Percentiles rank a stretch among this genome's conserved stretches.
phyloP scores from a whole-genome alignment of 352 stramenopile species.

The Plasmopara halstedii region DNA sequence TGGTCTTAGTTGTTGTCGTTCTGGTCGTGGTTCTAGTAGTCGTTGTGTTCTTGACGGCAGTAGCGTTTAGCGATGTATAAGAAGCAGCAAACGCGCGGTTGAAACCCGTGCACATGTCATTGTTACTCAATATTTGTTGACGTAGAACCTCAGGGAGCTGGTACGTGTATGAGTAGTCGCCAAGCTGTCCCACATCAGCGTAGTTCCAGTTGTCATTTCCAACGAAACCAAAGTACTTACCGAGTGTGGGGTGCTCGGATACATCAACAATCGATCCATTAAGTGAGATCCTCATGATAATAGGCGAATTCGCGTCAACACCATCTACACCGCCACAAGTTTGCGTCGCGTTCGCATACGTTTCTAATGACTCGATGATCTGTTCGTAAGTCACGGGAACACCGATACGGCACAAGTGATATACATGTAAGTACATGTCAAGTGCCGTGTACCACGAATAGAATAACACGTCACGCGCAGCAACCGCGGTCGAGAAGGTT shows the following conservation, averaged over 20 bases:
- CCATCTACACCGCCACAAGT: constrained; percentile 38
- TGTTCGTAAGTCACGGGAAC: constrained; percentile 37
- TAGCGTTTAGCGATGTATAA: constrained; percentile 30
- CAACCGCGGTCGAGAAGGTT: constrained; percentile 39
- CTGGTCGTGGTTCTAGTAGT: constrained; percentile 38
- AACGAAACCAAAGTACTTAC: constrained; percentile 51
- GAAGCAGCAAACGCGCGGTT: constrained; percentile 34
- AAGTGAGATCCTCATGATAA: constrained; percentile 37
- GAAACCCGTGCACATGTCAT: constrained; percentile 51
- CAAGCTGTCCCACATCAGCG: constrained; percentile 50
- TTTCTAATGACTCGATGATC: constrained; percentile 34
- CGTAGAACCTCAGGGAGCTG: constrained; percentile 46
- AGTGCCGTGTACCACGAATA: constrained; percentile 62
- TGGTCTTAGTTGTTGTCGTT: constrained; percentile 36
- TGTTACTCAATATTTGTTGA: constrained; percentile 59
- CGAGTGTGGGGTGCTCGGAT: constrained; percentile 50
- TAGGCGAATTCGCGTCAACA: constrained; percentile 21
- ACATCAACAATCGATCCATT: constrained; percentile 42
- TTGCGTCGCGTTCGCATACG: constrained; percentile 35
- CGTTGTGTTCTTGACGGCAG: constrained; percentile 31
- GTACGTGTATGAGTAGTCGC: constrained; percentile 70
- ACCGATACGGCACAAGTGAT: constrained; percentile 56
- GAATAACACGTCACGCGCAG: constrained; percentile 51
- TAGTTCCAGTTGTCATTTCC: constrained; percentile 56
- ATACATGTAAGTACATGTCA: constrained; percentile 64